Base-by-base conservation (phyloP, 306 rosid species). In the Dicorynia guianensis region DNA sequence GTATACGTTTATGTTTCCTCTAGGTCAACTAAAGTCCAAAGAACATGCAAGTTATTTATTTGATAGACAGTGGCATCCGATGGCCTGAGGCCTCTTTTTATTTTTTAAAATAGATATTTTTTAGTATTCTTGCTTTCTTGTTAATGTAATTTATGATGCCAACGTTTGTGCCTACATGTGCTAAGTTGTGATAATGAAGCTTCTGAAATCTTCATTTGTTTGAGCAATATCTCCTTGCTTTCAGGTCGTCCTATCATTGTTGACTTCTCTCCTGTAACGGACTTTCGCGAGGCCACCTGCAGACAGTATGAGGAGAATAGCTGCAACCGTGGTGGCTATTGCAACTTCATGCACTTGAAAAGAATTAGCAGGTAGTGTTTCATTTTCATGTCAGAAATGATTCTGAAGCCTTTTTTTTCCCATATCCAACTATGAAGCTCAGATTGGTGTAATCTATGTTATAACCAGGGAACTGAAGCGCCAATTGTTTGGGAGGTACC, bases 231-330 rank as follows among this genome's bases (percentile, higher is more conserved):
- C 1, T 0, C 11, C 49, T 64, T 13, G 11, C 12, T 13, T 74
- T 55, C 84, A 90, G 93, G 93, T 19, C 83, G 93, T n/a, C 96
- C 93, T 4, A 90, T 90, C 74, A 90, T 87, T 70, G 93, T 90
- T 2, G 96, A 90, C 71, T 90, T 85, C 43, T 90, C 96, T 42
- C 92, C 92, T 0, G 96, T 90, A 55, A 90, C 96, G 0, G 89
- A 90, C 61, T 90, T 90, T 18, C 85, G 89, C 3, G 96, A 86
- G 84, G 93, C 93, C 42, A 88, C 96, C 54, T 90, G 96, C 62
- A 86, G 96, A 84, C 96, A 87, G 75, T 87, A 90, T 15, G 96
- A 87, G 75, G 96, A 90, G 79, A 85, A 87, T 71, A 84, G 86
- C 18, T 90, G 96, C 81, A 90, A 90, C 76, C 90, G 89, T 18